phyloP scores from a whole-genome alignment of 2,329 filamentous ascomycete genomes.

The Penicillium corylophilum region DNA sequence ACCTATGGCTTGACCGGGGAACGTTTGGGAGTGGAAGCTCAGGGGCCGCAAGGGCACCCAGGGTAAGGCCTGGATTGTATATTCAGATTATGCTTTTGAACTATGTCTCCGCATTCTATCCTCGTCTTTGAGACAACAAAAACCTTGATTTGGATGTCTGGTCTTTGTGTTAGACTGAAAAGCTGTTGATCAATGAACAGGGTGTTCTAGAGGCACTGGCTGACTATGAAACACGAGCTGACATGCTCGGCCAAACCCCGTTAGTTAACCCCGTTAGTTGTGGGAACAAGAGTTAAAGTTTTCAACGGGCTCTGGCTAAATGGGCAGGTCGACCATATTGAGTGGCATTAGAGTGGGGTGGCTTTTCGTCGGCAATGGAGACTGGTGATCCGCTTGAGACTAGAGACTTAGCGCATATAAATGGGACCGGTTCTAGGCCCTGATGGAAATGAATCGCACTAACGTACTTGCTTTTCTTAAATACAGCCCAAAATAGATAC shows the following conservation, averaged over 20 bases:
- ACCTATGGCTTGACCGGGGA: neutral
- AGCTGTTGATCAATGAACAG: neutral
- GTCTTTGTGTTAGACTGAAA: neutral
- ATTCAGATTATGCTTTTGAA: neutral
- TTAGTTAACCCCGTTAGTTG: neutral
- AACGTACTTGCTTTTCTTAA: too few relatives aligned
- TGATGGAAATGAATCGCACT: neutral
- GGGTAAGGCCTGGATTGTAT: neutral
- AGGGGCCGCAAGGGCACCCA: neutral
- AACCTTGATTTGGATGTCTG: neutral
- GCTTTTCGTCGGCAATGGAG: neutral
- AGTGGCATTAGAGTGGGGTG: neutral
- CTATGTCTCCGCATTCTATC: neutral
- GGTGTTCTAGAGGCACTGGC: neutral
- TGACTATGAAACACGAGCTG: neutral
- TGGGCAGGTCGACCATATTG: neutral
- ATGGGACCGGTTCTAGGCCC: too few relatives aligned
- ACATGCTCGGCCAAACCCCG: neutral
- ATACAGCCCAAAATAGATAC: too few relatives aligned
- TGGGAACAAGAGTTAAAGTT: neutral
- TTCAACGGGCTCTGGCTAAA: constrained; percentile 2
- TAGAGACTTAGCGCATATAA: neutral
- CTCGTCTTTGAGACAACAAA: neutral
- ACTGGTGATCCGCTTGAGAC: neutral
- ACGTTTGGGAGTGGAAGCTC: neutral